phyloP scores from a whole-genome alignment of 2,329 filamentous ascomycete species.

The Bipolaris gigantea region DNA sequence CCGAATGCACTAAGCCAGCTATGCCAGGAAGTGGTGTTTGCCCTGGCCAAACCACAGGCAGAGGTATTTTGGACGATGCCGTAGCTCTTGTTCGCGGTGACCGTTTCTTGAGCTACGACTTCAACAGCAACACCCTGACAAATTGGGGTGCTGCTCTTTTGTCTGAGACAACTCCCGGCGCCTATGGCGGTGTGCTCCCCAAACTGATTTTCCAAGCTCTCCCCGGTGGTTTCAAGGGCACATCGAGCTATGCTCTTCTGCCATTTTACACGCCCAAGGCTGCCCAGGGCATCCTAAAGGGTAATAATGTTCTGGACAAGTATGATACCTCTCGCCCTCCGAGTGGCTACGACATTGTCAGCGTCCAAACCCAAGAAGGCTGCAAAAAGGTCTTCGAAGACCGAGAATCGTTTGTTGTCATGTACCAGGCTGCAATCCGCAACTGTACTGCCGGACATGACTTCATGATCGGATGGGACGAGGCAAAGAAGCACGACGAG shows the following conservation, averaged over 20 bases:
- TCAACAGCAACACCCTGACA: constrained; percentile 41
- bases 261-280: constrained; percentile 57
- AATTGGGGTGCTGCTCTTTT: constrained; percentile 56
- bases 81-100: constrained; percentile 75
- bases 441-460: constrained; percentile 57
- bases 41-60: constrained; percentile 74
- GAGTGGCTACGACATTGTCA: constrained; percentile 49
- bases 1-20: constrained; percentile 75
- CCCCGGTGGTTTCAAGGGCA: constrained; percentile 53
- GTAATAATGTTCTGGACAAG: constrained; percentile 50
- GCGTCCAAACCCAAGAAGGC: constrained; percentile 54
- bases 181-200: constrained; percentile 52
- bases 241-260: constrained; percentile 51
- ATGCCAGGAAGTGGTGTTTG: constrained; percentile 63
- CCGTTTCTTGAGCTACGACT: constrained; percentile 74
- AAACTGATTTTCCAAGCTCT: constrained; percentile 51
- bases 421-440: constrained; percentile 64
- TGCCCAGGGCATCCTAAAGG: constrained; percentile 51
- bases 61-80: constrained; percentile 74
- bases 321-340: constrained; percentile 52
- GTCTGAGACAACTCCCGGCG: constrained; percentile 41
- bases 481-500: constrained; percentile 43
- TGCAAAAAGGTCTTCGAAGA: constrained; percentile 56
- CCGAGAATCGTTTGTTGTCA: constrained; percentile 52
- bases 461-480: constrained; percentile 56